Percentiles rank a stretch among this genome's conserved stretches.
These are phyloP conservation scores for Geotrichum restrictum DNA, from an alignment of 1,139 yeast genomes.

Conservation along the genomic window DNA sequence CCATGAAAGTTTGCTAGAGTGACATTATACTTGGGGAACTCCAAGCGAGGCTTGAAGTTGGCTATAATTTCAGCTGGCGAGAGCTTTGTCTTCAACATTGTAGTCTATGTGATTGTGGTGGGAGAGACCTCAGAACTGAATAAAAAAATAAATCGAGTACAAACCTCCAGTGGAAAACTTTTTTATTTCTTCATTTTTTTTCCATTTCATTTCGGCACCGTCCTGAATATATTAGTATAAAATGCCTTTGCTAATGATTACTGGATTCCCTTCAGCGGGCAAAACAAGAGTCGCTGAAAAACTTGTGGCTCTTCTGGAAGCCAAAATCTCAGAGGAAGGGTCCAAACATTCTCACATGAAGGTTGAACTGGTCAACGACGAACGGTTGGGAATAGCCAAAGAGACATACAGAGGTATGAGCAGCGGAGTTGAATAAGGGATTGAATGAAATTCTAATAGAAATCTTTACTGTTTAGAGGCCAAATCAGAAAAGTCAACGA, in stretches of 20 bases:
- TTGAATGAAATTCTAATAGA: constrained; percentile 14
- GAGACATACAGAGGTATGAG: constrained; percentile 47
- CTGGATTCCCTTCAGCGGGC: constrained; percentile 86
- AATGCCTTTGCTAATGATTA: constrained; percentile 82
- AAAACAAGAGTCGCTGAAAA: constrained; percentile 69
- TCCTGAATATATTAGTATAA: background rate
- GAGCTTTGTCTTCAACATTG: background rate
- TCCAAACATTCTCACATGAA: constrained; percentile 48
- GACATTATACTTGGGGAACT: constrained; percentile 61
- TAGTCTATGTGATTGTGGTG: background rate
- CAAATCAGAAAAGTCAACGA: constrained; percentile 67
- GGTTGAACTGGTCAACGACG: constrained; percentile 73
- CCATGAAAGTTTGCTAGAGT: constrained; percentile 81
- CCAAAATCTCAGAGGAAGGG: constrained; percentile 46
- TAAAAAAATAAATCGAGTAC: background rate
- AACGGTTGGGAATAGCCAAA: constrained; percentile 66
- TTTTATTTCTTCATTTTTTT: background rate
- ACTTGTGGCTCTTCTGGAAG: constrained; percentile 48
- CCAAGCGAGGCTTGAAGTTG: constrained; percentile 36
- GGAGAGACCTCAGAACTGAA: background rate
- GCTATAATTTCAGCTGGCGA: constrained; percentile 8
- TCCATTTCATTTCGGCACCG: background rate
- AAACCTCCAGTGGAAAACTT: constrained; percentile 4
- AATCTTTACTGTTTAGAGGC: constrained; percentile 44
- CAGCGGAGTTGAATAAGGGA: no score